These are phyloP conservation scores for Thelonectria rubi DNA, from an alignment of 2,329 filamentous ascomycete genomes.

Conservation along the genomic window DNA sequence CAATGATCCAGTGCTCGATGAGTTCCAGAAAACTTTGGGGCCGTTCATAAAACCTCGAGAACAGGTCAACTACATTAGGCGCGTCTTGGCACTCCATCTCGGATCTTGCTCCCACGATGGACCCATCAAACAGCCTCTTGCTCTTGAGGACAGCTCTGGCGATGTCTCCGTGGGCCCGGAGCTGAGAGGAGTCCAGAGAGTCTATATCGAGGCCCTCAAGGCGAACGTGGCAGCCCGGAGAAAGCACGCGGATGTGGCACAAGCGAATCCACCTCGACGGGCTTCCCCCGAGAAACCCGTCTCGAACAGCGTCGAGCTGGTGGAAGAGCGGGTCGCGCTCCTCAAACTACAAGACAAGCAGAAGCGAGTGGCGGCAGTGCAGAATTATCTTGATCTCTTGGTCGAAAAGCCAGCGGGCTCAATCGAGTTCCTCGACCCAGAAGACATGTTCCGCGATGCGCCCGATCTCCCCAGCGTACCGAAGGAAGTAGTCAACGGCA, in stretches of 20 bases:
- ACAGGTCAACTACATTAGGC: constrained; percentile 65
- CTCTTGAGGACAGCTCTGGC: constrained; percentile 55
- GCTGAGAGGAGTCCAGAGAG: constrained; percentile 59
- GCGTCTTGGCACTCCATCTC: constrained; percentile 63
- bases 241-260: constrained; percentile 54
- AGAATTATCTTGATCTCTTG: constrained; percentile 61
- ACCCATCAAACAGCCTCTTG: constrained; percentile 56
- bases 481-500: constrained; percentile 59
- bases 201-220: constrained; percentile 64
- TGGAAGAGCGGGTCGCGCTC: constrained; percentile 62
- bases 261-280: constrained; percentile 32
- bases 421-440: constrained; percentile 59
- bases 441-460: constrained; percentile 57
- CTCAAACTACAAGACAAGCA: constrained; percentile 63
- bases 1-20: constrained; percentile 46
- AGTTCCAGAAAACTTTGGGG: constrained; percentile 55
- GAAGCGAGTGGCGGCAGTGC: constrained; percentile 59
- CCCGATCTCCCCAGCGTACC: constrained; percentile 60
- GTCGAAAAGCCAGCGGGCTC: constrained; percentile 61
- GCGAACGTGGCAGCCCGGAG: constrained; percentile 61
- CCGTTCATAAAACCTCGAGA: constrained; percentile 66
- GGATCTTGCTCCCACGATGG: constrained; percentile 56
- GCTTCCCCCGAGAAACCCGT: constrained; percentile 33
- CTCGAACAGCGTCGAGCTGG: constrained; percentile 34
- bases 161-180: constrained; percentile 49